These are phyloP conservation scores for Pseudoscleropodium purum DNA, from an alignment of 225 moss, liverwort and hornwort genomes.

Conservation along the genomic window DNA sequence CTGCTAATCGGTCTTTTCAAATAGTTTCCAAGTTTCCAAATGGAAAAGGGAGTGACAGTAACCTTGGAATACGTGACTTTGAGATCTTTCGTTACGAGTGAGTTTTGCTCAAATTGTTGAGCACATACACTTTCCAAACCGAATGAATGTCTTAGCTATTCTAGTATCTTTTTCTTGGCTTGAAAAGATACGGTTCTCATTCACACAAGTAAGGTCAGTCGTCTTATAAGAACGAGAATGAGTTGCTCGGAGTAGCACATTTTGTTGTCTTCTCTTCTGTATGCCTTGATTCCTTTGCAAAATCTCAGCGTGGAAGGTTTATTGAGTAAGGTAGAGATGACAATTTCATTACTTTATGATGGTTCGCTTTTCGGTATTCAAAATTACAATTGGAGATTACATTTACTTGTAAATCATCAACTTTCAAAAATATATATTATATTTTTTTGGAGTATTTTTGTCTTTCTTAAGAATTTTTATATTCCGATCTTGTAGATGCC, in stretches of 20 bases:
- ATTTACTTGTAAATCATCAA: neutral
- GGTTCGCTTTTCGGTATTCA: neutral
- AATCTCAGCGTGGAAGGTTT: neutral
- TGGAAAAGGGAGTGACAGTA: slow-evolving; percentile 9
- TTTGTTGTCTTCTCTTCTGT: neutral
- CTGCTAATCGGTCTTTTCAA: slow-evolving; percentile 54
- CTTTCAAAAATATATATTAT: neutral
- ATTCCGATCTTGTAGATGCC: neutral
- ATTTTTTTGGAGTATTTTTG: neutral
- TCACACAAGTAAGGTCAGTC: neutral
- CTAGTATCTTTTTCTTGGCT: neutral
- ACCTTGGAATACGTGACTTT: slow-evolving; percentile 29
- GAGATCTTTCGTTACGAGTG: slow-evolving; percentile 61
- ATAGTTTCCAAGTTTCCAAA: slow-evolving; percentile 40
- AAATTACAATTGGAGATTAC: neutral
- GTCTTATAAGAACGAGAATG: neutral
- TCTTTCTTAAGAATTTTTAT: no score
- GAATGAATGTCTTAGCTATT: neutral
- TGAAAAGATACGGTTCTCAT: neutral
- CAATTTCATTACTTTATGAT: neutral
- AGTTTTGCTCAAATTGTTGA: neutral
- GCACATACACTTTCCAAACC: neutral
- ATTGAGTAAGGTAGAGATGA: neutral
- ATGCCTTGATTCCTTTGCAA: neutral
- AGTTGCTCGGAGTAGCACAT: neutral